Percentiles rank a stretch among this genome's conserved stretches.
Evolutionary conservation across 805 yeast genomes (phyloP).

Genomic region (Myxozyma kluyveri): DNA sequence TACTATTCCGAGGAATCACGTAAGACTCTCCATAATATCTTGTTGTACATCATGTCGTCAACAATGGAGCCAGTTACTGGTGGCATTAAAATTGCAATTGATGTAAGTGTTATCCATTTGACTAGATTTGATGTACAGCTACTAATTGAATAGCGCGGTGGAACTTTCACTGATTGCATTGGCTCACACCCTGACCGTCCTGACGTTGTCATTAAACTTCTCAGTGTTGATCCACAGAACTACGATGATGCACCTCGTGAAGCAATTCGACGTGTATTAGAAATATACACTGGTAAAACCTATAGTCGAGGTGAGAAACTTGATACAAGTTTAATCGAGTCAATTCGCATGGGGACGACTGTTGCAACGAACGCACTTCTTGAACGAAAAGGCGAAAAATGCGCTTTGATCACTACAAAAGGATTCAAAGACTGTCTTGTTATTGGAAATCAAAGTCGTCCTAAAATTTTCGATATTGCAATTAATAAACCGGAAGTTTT

Average conservation of each 20-base stretch:
- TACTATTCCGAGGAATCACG: background rate
- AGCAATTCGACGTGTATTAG: slow-evolving; percentile 79
- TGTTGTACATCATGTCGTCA: background rate
- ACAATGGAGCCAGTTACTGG: slow-evolving; percentile 14
- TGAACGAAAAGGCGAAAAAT: slow-evolving; percentile 87
- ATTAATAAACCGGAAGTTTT: slow-evolving; percentile 69
- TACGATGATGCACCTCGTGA: slow-evolving; percentile 90
- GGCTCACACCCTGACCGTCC: slow-evolving; percentile 46
- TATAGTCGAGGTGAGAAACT: slow-evolving; percentile 62
- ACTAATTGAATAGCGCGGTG: slow-evolving; percentile 54
- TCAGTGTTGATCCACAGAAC: slow-evolving; percentile 86
- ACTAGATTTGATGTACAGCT: background rate
- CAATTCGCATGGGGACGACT: slow-evolving; percentile 89
- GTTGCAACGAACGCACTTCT: slow-evolving; percentile 93
- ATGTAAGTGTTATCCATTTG: slow-evolving; percentile 8
- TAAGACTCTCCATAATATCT: background rate
- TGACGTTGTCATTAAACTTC: slow-evolving; percentile 69
- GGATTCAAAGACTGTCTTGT: slow-evolving; percentile 80
- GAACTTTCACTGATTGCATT: slow-evolving; percentile 83
- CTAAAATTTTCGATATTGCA: slow-evolving; percentile 79
- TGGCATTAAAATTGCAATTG: slow-evolving; percentile 27
- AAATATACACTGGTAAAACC: slow-evolving; percentile 49
- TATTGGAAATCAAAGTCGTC: slow-evolving; percentile 91
- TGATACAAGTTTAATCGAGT: slow-evolving; percentile 51
- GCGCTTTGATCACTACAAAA: slow-evolving; percentile 80